Evolutionary conservation across 768 basidiomycete genomes (phyloP), one percentile per base, ranked within the genome.

Genomic region (Phylloporus sp.): DNA sequence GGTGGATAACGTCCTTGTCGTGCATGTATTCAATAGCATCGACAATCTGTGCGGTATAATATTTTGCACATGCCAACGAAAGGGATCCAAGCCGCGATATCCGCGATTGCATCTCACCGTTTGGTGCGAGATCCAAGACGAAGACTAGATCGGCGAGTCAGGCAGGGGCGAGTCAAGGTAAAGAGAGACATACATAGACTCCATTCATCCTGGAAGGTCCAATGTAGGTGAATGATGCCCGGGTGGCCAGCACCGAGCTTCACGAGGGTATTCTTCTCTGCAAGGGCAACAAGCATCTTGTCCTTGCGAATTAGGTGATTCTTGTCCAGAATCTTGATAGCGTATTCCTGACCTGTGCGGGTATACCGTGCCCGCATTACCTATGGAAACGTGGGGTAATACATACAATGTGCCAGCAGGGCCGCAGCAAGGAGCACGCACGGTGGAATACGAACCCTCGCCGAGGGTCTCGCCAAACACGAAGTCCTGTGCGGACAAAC

Each of bases 11-110:
- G 6, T 89, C 89, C 59, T 86, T 88, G 47, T 78, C 76, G 66
- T 98, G 97, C 80, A 99, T 95, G 70, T 86, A 95, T 41, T 82
- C 83, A 52, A 97, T 72, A 0, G 94, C 88, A 58, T 94, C 91
- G 35, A 94, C 78, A 36, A 98, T 78, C 61, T 97, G 93, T 0
- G 95, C 95, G 2, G 88, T 76, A 65, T 97, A 98, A 67, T 90
- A 88, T 36, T 84, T 79, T 0, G 88, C 79, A 48, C 90, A 95
- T 6, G 72, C 60, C 6, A 86, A 66, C 22, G 90, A 91, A 36
- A 99, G 73, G 0, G 97, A 97, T n/a, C 97, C 97, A 53, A 91
- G 73, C 45, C 78, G 79, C 5, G 80, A 79, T 57, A 91, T 81
- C 28, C 85, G 75, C 0, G 81, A 76, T 59, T 90, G 86, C 67